Percentiles rank a stretch among this genome's conserved stretches.
Conservation (phyloP, 768 basidiomycete genomes). For the Auricularia heimuer region DNA sequence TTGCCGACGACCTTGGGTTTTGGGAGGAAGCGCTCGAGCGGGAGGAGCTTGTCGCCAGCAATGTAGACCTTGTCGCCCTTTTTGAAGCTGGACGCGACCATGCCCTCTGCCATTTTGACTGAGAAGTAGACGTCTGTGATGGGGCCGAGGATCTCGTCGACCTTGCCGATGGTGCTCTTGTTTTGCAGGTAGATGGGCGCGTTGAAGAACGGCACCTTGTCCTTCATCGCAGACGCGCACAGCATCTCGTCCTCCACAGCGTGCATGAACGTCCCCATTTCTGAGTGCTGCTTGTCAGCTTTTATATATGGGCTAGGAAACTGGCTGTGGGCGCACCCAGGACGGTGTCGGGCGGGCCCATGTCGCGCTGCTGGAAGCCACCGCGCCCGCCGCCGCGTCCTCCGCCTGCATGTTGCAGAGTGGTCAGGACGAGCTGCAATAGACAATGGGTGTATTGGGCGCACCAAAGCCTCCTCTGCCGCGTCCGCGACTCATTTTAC, state of each 20-base stretch:
- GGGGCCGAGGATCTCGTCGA: constrained; percentile 98
- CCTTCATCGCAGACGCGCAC: constrained; percentile 70
- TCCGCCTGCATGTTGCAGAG: not conserved
- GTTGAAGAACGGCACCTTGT: constrained; percentile 98
- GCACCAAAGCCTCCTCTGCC: not conserved
- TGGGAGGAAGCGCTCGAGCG: constrained; percentile 92
- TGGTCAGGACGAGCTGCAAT: too few relatives aligned
- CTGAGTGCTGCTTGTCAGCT: constrained; percentile 28
- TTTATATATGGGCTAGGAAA: not conserved
- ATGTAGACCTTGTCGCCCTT: constrained; percentile 98
- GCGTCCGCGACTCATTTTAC: not conserved
- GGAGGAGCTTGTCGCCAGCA: constrained; percentile 91
- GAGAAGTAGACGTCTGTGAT: constrained; percentile 99
- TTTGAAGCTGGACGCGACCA: constrained; percentile 92
- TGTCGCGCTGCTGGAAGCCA: constrained; percentile 60
- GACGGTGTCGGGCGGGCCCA: constrained; percentile 72
- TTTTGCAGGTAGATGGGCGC: constrained; percentile 96
- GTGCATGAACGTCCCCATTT: constrained; percentile 87
- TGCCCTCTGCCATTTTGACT: constrained; percentile 92
- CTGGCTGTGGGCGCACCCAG: constrained; percentile 36
- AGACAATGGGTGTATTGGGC: not conserved
- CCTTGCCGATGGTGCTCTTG: constrained; percentile 91
- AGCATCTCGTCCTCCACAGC: constrained; percentile 99
- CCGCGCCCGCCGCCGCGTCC: constrained; percentile 33
- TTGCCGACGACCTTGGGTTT: constrained; percentile 75